These are phyloP conservation scores for Boletales sp. DNA, from an alignment of 768 basidiomycete genomes.

Conservation along the genomic window DNA sequence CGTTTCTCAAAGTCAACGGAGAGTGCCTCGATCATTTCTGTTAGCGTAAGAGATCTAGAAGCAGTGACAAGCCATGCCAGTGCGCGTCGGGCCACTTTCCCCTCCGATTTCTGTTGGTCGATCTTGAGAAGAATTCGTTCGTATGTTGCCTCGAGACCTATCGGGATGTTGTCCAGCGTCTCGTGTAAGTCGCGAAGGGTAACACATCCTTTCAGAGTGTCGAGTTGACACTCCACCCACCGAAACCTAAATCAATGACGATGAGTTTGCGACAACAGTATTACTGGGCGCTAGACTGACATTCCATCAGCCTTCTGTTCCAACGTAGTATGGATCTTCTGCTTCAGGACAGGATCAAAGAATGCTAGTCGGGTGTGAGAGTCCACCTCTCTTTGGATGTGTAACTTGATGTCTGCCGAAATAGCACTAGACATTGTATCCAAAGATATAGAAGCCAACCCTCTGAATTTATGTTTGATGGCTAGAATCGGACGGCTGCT, in stretches of 20 bases:
- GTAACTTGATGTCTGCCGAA: conserved; percentile 6
- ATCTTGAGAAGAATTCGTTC: not conserved
- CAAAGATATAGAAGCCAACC: conserved; percentile 8
- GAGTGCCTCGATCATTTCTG: conserved; percentile 1
- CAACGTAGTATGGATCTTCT: not conserved
- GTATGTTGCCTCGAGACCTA: not conserved
- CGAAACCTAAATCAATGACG: not conserved
- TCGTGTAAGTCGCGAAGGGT: not conserved
- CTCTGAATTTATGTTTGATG: conserved; percentile 1
- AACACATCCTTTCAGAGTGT: not conserved
- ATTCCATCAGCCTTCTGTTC: not conserved
- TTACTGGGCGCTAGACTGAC: not conserved
- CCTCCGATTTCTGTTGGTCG: not conserved
- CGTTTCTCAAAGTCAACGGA: not conserved
- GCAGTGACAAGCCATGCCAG: not conserved
- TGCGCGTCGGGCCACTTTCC: not conserved
- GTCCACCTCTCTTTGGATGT: conserved; percentile 5
- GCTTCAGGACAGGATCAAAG: not conserved
- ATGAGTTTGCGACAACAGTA: not conserved
- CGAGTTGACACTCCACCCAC: conserved; percentile 1
- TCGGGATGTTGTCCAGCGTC: not conserved
- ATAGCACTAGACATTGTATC: not conserved
- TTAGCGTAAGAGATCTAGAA: conserved; percentile 3
- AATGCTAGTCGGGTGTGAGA: not conserved
- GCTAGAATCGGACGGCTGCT: conserved; percentile 10